These are phyloP conservation scores for Clonostachys rhizophaga DNA, from an alignment of 2,329 filamentous ascomycete genomes.

Conservation along the genomic window DNA sequence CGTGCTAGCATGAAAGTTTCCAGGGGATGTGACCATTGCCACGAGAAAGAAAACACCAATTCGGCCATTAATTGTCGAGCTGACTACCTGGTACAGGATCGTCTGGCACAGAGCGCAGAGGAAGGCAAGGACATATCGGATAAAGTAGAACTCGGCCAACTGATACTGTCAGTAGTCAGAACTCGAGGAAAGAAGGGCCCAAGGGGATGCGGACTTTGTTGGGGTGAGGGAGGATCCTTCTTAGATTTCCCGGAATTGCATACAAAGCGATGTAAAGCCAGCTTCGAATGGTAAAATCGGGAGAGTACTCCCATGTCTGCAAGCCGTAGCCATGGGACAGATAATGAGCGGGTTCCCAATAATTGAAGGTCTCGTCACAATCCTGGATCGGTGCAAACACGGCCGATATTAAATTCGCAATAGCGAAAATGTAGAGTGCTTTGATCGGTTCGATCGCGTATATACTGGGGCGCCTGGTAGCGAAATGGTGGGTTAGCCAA, in stretches of 20 bases:
- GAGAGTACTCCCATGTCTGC: constrained; percentile 98
- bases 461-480: constrained; percentile 38
- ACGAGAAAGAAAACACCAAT: constrained; percentile 83
- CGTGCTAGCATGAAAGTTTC: constrained; percentile 88
- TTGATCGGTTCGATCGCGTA: constrained; percentile 67
- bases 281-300: constrained; percentile 88
- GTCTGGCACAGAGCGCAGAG: constrained; percentile 80
- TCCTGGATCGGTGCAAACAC: constrained; percentile 89
- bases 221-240: constrained; percentile 57
- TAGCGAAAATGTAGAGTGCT: constrained; percentile 77
- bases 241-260: constrained; percentile 64
- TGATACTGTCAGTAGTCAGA: constrained; percentile 11
- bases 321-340: constrained; percentile 87
- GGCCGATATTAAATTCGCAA: constrained; percentile 71
- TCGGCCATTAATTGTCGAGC: constrained; percentile 70
- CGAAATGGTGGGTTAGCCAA: not conserved
- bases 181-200: too few species aligned
- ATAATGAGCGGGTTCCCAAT: constrained; percentile 97
- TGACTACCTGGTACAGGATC: constrained; percentile 73
- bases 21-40: constrained; percentile 72
- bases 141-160: constrained; percentile 78
- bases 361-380: constrained; percentile 98
- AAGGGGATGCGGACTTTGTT: constrained; percentile 40
- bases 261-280: constrained; percentile 88
- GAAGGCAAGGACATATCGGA: constrained; percentile 71